Percentiles rank a stretch among this genome's conserved stretches.
Conservation (phyloP, 768 basidiomycete species). For the Termitomyces sp. region DNA sequence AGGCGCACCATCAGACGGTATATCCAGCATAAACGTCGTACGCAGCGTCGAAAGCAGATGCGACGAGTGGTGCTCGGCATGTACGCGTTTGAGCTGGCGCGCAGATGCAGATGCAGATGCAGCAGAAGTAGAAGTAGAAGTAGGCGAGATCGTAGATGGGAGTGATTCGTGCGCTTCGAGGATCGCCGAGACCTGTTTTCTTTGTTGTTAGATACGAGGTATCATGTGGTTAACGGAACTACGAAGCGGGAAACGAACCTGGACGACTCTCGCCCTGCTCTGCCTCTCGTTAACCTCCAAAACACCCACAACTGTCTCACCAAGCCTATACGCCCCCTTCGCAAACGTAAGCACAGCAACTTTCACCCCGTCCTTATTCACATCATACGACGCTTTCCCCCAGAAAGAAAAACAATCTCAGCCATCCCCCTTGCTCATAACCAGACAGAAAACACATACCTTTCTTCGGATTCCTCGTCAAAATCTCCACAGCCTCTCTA, state of each 20-base stretch:
- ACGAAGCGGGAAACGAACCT: too few species aligned
- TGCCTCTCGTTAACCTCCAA: slow-evolving; percentile 77
- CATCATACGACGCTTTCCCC: slow-evolving; percentile 94
- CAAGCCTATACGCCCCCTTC: slow-evolving; percentile 86
- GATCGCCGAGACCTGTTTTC: slow-evolving; percentile 63
- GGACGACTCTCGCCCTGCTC: slow-evolving; percentile 72
- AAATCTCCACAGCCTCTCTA: slow-evolving; percentile 84
- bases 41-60: slow-evolving; percentile 69
- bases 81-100: slow-evolving; percentile 61
- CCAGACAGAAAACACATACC: slow-evolving; percentile 37
- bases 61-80: slow-evolving; percentile 82
- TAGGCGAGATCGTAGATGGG: slow-evolving; percentile 48
- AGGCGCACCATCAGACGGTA: slow-evolving; percentile 91
- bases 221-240: too few species aligned
- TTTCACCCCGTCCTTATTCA: slow-evolving; percentile 85
- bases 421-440: neutral
- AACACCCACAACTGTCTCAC: slow-evolving; percentile 87
- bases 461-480: slow-evolving; percentile 87
- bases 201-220: too few species aligned
- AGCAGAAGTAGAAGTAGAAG: too few species aligned
- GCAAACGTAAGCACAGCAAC: slow-evolving; percentile 91
- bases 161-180: slow-evolving; percentile 87
- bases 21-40: slow-evolving; percentile 84
- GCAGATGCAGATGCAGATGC: slow-evolving; percentile 29
- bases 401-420: neutral